Evolutionary conservation across 441 rosid genomes (phyloP).

Genomic region (Jatropha podagrica): DNA sequence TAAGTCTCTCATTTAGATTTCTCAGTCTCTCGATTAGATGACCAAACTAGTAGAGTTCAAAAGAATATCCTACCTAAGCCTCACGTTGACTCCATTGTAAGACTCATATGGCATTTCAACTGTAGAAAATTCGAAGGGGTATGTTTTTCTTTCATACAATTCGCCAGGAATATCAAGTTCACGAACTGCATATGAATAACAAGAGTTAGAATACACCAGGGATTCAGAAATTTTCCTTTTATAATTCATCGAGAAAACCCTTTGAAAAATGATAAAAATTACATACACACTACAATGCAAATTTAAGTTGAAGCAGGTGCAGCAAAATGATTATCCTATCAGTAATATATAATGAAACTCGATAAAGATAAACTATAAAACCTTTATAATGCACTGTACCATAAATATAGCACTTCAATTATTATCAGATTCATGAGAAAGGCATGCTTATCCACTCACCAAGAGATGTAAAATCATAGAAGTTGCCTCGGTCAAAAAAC

Average conservation of each 20-base stretch:
- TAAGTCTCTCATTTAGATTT: not conserved
- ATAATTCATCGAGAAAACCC: not conserved
- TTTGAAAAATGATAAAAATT: not conserved
- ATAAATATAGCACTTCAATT: conserved; percentile 1
- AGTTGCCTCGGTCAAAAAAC: conserved; percentile 88
- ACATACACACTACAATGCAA: not conserved
- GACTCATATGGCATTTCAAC: conserved; percentile 96
- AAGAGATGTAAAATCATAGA: conserved; percentile 90
- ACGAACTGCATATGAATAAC: conserved; percentile 55
- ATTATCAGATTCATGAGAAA: conserved; percentile 6
- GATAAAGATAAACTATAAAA: not conserved
- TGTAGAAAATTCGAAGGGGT: conserved; percentile 85
- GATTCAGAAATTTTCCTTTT: not conserved
- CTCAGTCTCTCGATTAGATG: not conserved
- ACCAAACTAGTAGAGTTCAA: not conserved
- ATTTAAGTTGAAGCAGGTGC: conserved; percentile 5
- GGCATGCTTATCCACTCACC: conserved; percentile 51
- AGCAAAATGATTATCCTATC: conserved; percentile 1
- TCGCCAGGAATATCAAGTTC: conserved; percentile 96
- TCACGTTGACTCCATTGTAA: conserved; percentile 83
- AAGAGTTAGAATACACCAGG: conserved; percentile 5
- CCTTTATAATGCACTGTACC: not conserved
- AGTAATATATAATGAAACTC: conserved; percentile 4
- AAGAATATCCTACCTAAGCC: conserved; percentile 62
- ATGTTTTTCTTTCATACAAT: conserved; percentile 79